Evolutionary conservation across 148 eudicot genomes (phyloP), one percentile per base, ranked within the genome.

Genomic region (Rhododendron simsii): DNA sequence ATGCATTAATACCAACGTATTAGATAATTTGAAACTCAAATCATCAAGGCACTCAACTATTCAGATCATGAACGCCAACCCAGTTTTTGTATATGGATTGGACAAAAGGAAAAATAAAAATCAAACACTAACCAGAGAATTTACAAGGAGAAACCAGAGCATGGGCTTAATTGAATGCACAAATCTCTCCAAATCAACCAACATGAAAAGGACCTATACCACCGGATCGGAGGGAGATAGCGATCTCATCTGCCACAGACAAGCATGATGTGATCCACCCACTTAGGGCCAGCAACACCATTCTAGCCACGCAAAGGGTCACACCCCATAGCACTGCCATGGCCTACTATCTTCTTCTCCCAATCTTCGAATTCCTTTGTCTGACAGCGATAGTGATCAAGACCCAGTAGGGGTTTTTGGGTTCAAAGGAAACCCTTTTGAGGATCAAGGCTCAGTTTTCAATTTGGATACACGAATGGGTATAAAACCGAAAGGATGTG

Each of bases 211-310:
- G 88, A 67, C 92, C 92, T 12, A 94, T 89, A 41, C 92, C 96
- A 9, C 94, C 96, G 5, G 90, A 65, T 2, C 93, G 92, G 86
- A 95, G 89, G 61, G 94, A 90, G 39, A 45, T 21, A 53, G 98
- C 98, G 86, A 95, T 88, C 80, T 94, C 97, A 89, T 95, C 96
- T 55, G 98, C 97, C 73, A 95, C 91, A 61, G 86, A 86, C 71
- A 94, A 90, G 39, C 95, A 93, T 41, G 98, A 92, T 16, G 95
- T 84, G 3, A 95, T 86, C 98, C 98, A 94, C 61, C 93, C 92
- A 78, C 65, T 83, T 37, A 94, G 76, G 67, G 93, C 94, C 81
- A 92, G 7, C 96, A 94, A 95, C 20, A 93, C 87, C 93, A 95
- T 87, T 63, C 90, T 89, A 7, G 90, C 90, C 87, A 95, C 82